Evolutionary conservation across 225 moss, liverwort and hornwort genomes (phyloP), one percentile per base, ranked within the genome.

Genomic region (Sphagnum tenellum): DNA sequence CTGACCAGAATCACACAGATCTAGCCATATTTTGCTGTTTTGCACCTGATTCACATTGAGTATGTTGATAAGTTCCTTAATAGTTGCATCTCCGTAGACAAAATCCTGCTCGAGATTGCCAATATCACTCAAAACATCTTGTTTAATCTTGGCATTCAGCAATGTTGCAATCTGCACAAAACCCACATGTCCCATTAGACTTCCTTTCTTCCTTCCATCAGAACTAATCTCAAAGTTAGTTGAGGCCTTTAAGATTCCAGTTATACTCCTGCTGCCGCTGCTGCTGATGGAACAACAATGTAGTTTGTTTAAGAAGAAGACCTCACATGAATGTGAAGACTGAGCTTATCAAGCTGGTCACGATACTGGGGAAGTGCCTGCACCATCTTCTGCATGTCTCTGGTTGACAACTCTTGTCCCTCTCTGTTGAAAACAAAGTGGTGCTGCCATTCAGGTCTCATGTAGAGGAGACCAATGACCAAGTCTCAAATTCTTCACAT

Each of bases 321-420:
- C 29, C 29, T 82, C 60, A 98, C 98, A 80, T 98, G 90, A 66
- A 98, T 82, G 66, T 98, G 98, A 72, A 98, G 82, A 69, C 98
- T 80, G 59, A 98, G 87, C 79, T 98, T 98, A 67, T 91, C 93
- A 14, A 98, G 73, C 71, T 90, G 87, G 75, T 98, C 98, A 59
- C 90, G 93, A 71, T 90, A 98, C 69, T 93, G 93, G 56, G 93
- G 98, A 54, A 93, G 77, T 50, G 90, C 93, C 71, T 90, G 98
- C 48, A 98, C 90, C 79, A 98, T 71, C 74, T 93, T 98, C 67
- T 93, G 93, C 98, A 98, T 98, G 66, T 98, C 98, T 81, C 87
- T 98, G 2, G 87, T 90, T 5, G 98, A 93, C 63, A 98, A 73
- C 76, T 90, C 93, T 71, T 87, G 78, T 68, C 86, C 93, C 57